Evolutionary conservation across 495 filamentous ascomycete species (phyloP).

Genomic region (Friedmanniomyces endolithicus): DNA sequence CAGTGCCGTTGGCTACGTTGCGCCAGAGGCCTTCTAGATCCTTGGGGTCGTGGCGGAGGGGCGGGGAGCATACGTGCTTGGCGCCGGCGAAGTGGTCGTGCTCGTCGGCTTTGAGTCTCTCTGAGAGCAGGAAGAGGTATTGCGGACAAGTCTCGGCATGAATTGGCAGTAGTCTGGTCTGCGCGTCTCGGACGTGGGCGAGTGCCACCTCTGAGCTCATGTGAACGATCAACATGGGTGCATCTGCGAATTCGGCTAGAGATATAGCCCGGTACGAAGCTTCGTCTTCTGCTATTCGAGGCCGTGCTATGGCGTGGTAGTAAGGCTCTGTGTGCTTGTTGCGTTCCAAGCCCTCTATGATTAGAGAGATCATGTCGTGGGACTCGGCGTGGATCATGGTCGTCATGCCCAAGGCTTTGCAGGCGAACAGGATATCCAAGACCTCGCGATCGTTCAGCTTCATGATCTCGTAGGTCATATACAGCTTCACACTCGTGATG

Average conservation of each 20-base stretch:
- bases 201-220: slow-evolving; percentile 42
- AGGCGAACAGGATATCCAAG: slow-evolving; percentile 38
- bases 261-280: slow-evolving; percentile 48
- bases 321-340: slow-evolving; percentile 37
- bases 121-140: slow-evolving; percentile 43
- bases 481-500: slow-evolving; percentile 47
- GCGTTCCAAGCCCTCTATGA: slow-evolving; percentile 27
- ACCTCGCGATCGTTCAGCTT: slow-evolving; percentile 45
- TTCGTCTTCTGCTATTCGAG: slow-evolving; percentile 44
- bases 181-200: slow-evolving; percentile 42
- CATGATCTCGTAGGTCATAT: slow-evolving; percentile 51
- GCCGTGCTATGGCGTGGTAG: slow-evolving; percentile 42
- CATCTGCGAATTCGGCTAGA: slow-evolving; percentile 41
- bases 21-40: slow-evolving; percentile 29
- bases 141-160: slow-evolving; percentile 56
- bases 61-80: slow-evolving; percentile 30
- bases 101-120: slow-evolving; percentile 38
- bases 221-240: slow-evolving; percentile 48
- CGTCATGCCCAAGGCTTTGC: slow-evolving; percentile 34
- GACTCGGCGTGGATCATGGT: slow-evolving; percentile 55
- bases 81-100: slow-evolving; percentile 39
- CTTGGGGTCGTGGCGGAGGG: slow-evolving; percentile 23
- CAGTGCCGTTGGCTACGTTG: slow-evolving; percentile 34
- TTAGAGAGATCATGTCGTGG: slow-evolving; percentile 35
- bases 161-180: slow-evolving; percentile 43